Base-by-base conservation (phyloP, 441 rosid genomes). In the Euphorbia celastroides region DNA sequence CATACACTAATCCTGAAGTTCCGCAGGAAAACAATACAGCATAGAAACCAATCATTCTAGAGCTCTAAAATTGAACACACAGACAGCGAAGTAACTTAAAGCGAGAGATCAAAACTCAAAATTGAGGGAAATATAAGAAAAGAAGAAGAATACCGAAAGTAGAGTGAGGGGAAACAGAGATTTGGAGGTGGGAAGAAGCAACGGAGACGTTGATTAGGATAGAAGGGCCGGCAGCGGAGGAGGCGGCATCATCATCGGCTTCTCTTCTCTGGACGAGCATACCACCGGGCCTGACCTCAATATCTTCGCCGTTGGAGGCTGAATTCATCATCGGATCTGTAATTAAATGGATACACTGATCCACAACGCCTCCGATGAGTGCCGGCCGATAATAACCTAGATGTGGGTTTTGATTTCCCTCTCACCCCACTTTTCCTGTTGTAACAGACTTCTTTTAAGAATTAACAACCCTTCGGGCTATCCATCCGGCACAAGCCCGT, bases 221-320 rank as follows among this genome's bases (percentile, higher is more conserved):
- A 57, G n/a, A n/a, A n/a, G n/a, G n/a, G n/a, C n/a, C n/a, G n/a
- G n/a, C n/a, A n/a, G n/a, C n/a, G n/a, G n/a, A n/a, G n/a, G n/a
- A n/a, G 34, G 54, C 67, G 69, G 62, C 70, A 48, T 73, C 31
- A 25, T 51, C 50, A 42, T 64, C 64, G 42, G 71, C 79, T 76
- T 83, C 84, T 75, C 88, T 80, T 59, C 75, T 80, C 76, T 83
- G 92, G 51, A 83, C 85, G 3, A 79, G 80, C 84, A 78, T 80
- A 55, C 87, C 90, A 26, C 76, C 75, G 2, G 88, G 83, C 68
- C 84, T 78, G 77, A 72, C 74, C 75, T 82, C 87, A 76, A 80
- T 77, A 5, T 80, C 81, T 31, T 41, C 64, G 19, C 5, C 67
- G 1, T 46, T 36, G 5, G 57, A 20, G 3, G 17, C 30, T 0